Evolutionary conservation across 164 flowering plant genomes (phyloP).

Genomic region (Chimonanthus praecox): DNA sequence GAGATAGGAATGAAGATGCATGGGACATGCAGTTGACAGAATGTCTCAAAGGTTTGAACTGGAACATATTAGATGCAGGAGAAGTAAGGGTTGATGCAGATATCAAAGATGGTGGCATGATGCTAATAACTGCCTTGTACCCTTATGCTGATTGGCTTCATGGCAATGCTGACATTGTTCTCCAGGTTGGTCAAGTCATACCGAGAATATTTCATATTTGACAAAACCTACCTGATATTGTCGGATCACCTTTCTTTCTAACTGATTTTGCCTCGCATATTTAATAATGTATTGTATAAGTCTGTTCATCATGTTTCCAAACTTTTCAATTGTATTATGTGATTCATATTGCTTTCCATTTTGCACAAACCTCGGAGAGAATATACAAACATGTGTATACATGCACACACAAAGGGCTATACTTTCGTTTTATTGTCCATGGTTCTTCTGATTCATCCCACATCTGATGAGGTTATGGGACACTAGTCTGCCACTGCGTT

Average conservation of each 20-base stretch:
- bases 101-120: conserved; percentile 99
- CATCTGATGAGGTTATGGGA: neutral
- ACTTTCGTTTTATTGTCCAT: neutral
- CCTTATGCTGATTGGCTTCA: conserved; percentile 96
- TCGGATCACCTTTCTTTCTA: no score
- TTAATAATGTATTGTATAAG: no score
- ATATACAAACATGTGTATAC: no score
- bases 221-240: neutral
- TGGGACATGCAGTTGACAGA: conserved; percentile 87
- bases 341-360: no score
- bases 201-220: neutral
- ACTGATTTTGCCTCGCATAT: no score
- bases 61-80: conserved; percentile 86
- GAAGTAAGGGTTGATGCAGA: conserved; percentile 99
- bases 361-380: neutral
- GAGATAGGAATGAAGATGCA: conserved; percentile 82
- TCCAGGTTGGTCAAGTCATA: conserved; percentile 52
- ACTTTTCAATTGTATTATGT: no score
- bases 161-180: conserved; percentile 90
- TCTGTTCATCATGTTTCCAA: no score
- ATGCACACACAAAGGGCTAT: neutral
- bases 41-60: conserved; percentile 82
- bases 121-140: conserved; percentile 86
- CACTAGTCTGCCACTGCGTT: neutral
- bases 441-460: neutral